A percentile compares a stretch with the other conserved stretches of the same genome.
phyloP scores from a whole-genome alignment of 2,329 filamentous ascomycete species.

The Falciphora oryzae region DNA sequence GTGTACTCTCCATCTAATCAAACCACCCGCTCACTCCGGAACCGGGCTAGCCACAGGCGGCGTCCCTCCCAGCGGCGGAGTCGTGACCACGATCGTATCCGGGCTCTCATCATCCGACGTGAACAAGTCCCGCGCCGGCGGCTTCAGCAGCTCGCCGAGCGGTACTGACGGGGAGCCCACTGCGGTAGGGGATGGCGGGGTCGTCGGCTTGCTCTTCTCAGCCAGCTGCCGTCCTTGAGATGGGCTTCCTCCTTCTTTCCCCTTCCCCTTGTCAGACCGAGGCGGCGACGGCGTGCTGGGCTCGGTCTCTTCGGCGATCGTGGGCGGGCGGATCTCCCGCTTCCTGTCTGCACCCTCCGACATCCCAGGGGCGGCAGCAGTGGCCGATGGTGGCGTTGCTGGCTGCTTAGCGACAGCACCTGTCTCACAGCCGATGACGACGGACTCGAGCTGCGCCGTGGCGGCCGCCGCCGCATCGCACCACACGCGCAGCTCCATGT shows the following conservation, averaged over 20 bases:
- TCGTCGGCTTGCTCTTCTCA: neutral
- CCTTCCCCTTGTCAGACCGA: constrained; percentile 3
- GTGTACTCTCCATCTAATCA: too few species aligned
- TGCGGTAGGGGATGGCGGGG: neutral
- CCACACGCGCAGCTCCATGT: constrained; percentile 29
- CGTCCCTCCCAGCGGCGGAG: constrained; percentile 16
- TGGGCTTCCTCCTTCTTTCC: neutral
- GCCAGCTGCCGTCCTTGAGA: neutral
- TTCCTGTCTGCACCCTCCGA: neutral
- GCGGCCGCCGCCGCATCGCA: constrained; percentile 17
- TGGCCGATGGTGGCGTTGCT: neutral
- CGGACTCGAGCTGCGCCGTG: constrained; percentile 25
- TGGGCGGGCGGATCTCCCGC: neutral
- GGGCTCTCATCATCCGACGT: constrained; percentile 18
- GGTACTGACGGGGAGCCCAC: constrained; percentile 4
- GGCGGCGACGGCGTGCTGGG: constrained; percentile 1
- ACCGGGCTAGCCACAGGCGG: constrained; percentile 6
- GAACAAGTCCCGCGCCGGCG: constrained; percentile 8
- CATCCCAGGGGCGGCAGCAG: too few species aligned
- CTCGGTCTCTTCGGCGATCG: neutral
- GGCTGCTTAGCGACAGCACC: constrained; percentile 5
- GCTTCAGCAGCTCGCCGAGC: constrained; percentile 7
- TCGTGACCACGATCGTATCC: constrained; percentile 20
- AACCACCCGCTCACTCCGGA: neutral
- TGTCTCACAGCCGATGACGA: constrained; percentile 15